A percentile compares a stretch with the other conserved stretches of the same genome.
phyloP scores from a whole-genome alignment of 1,284 basidiomycete genomes.

The Fistulinella staudtii region DNA sequence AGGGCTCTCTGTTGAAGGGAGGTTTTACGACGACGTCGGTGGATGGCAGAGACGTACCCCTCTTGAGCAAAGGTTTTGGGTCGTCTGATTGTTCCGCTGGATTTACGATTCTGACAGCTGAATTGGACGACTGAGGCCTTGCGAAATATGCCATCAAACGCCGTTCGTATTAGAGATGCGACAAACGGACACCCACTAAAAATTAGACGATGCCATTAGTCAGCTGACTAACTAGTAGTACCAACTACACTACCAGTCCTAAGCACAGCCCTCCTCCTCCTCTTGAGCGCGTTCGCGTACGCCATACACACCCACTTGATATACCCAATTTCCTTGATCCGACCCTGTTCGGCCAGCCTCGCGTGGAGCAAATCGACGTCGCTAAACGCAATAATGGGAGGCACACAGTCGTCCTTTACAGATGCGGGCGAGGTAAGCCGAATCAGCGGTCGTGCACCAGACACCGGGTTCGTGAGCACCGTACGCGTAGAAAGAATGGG shows the following conservation, averaged over 20 bases:
- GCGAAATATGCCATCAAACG: slow-evolving; percentile 40
- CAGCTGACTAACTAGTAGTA: slow-evolving; percentile 4
- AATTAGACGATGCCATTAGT: slow-evolving; percentile 12
- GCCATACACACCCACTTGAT: slow-evolving; percentile 64
- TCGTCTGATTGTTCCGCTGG: slow-evolving; percentile 40
- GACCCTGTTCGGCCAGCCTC: slow-evolving; percentile 46
- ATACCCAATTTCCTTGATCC: slow-evolving; percentile 48
- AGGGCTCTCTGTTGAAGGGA: slow-evolving; percentile 48
- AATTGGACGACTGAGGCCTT: slow-evolving; percentile 43
- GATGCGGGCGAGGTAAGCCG: slow-evolving; percentile 50
- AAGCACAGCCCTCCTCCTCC: slow-evolving; percentile 48
- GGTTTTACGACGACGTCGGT: slow-evolving; percentile 7
- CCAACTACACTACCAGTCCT: slow-evolving; percentile 17
- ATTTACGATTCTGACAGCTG: slow-evolving; percentile 57
- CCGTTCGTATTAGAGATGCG: background rate
- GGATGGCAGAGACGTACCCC: slow-evolving; percentile 34
- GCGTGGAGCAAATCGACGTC: slow-evolving; percentile 69
- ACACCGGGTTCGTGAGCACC: slow-evolving; percentile 35
- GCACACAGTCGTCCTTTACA: slow-evolving; percentile 63
- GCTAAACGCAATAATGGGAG: slow-evolving; percentile 60
- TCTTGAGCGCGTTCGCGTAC: slow-evolving; percentile 62
- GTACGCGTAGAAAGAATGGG: slow-evolving; percentile 53
- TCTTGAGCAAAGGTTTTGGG: slow-evolving; percentile 37
- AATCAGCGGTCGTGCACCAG: slow-evolving; percentile 56
- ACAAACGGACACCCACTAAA: background rate